These are phyloP conservation scores for Piromyces sp. DNA, from an alignment of 192 early-diverging fungal species.

Conservation along the genomic window DNA sequence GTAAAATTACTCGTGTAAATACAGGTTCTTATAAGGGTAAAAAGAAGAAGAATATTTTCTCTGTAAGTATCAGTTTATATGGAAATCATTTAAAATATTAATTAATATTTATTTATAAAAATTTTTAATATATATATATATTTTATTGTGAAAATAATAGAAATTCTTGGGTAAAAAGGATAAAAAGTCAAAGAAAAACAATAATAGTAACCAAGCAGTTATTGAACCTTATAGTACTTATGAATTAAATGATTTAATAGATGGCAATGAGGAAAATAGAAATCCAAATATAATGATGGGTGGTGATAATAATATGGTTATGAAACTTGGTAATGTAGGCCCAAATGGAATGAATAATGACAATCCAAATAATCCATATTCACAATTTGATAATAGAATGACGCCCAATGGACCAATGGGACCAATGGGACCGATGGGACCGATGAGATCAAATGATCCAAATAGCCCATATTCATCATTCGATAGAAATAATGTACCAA, in stretches of 20 bases:
- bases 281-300: neutral
- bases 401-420: too few relatives aligned
- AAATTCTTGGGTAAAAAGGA: neutral
- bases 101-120: too few relatives aligned
- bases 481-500: neutral
- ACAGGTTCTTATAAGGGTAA: neutral
- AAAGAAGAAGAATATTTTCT: neutral
- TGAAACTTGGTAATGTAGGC: neutral
- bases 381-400: neutral
- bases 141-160: neutral
- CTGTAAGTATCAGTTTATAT: neutral
- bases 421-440: neutral
- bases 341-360: neutral
- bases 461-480: neutral
- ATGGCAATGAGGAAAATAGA: neutral
- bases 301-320: neutral
- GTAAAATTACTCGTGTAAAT: neutral
- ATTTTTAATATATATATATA: neutral
- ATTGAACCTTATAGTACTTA: neutral
- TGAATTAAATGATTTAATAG: neutral
- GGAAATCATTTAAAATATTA: too few relatives aligned
- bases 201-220: neutral
- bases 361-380: neutral
- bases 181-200: neutral
- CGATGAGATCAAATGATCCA: too few relatives aligned